Conservation (phyloP, 257 asterid genomes). For the Fraxinus excelsior region DNA sequence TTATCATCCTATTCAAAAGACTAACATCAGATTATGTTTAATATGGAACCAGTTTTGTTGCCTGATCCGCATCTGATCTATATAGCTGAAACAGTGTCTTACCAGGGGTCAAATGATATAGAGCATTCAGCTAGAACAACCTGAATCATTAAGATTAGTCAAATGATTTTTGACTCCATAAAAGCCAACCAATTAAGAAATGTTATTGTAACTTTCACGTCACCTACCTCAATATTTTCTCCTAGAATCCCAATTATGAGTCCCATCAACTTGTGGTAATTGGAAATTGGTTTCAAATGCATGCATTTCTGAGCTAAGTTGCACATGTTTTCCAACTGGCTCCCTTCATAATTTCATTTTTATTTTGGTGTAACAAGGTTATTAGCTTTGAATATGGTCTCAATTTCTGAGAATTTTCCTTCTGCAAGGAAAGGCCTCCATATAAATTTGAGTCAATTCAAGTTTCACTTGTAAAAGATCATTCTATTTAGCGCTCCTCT, state of each 20-base stretch:
- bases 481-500: constrained; percentile 11
- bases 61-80: constrained; percentile 15
- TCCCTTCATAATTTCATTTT: constrained; percentile 13
- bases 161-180: constrained; percentile 17
- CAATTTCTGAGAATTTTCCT: neutral
- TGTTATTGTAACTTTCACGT: constrained; percentile 8
- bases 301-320: constrained; percentile 86
- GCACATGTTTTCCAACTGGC: constrained; percentile 65
- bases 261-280: constrained; percentile 71
- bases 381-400: constrained; percentile 22
- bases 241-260: constrained; percentile 79
- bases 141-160: constrained; percentile 46
- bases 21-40: constrained; percentile 20
- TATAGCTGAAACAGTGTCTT: constrained; percentile 31
- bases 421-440: neutral
- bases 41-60: constrained; percentile 7
- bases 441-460: neutral
- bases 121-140: constrained; percentile 91
- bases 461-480: neutral
- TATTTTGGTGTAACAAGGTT: constrained; percentile 10
- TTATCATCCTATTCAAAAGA: constrained; percentile 68
- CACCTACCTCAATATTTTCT: constrained; percentile 77
- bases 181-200: constrained; percentile 18
- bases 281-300: constrained; percentile 66
- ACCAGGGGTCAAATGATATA: constrained; percentile 97